Evolutionary conservation across 2,329 filamentous ascomycete species (phyloP).

Genomic region (Ascochyta lentis): DNA sequence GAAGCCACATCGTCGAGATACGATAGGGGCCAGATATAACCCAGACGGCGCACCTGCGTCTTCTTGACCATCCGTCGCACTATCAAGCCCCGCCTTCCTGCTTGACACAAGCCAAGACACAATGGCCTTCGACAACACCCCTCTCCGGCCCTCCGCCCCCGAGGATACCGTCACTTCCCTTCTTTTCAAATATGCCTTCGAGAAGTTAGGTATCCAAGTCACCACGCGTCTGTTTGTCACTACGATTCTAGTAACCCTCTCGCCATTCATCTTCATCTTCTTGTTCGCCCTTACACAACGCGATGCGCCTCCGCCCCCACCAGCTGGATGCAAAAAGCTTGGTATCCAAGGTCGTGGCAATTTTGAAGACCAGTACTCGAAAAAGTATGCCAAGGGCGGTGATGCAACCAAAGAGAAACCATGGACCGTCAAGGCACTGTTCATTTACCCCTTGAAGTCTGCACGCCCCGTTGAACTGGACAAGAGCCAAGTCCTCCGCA

Average conservation of each 20-base stretch:
- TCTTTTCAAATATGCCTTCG: neutral
- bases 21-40: slow-evolving; percentile 13
- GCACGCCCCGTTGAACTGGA: slow-evolving; percentile 78
- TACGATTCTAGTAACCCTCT: slow-evolving; percentile 20
- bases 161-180: neutral
- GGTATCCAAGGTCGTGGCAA: slow-evolving; percentile 60
- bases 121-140: slow-evolving; percentile 4
- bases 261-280: slow-evolving; percentile 25
- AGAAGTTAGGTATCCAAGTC: slow-evolving; percentile 16
- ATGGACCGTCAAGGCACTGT: slow-evolving; percentile 69
- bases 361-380: slow-evolving; percentile 63
- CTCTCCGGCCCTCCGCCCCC: neutral
- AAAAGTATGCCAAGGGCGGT: slow-evolving; percentile 52
- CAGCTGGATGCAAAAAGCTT: slow-evolving; percentile 60
- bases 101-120: neutral
- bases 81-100: neutral
- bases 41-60: neutral
- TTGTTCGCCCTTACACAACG: slow-evolving; percentile 36
- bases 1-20: slow-evolving; percentile 17
- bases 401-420: slow-evolving; percentile 34
- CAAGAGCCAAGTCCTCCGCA: slow-evolving; percentile 67
- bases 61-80: neutral
- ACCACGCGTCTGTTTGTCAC: slow-evolving; percentile 26
- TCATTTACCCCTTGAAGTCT: slow-evolving; percentile 84
- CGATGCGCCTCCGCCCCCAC: slow-evolving; percentile 32